phyloP scores from a whole-genome alignment of 1,139 yeast species.

The Hyphopichia fennica region DNA sequence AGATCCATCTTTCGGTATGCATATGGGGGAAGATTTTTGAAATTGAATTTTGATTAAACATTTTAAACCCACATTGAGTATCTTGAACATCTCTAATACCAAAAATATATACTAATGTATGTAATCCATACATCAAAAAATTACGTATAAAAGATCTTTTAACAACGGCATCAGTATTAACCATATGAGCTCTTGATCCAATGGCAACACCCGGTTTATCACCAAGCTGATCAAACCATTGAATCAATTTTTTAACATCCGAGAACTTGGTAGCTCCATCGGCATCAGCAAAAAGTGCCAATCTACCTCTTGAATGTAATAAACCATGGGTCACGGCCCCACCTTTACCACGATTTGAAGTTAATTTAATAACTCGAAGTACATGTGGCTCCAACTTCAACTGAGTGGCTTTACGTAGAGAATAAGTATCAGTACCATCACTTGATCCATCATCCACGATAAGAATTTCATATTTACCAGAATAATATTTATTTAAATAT shows the following conservation, averaged over 20 bases:
- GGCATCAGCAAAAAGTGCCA: constrained; percentile 89
- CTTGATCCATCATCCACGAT: constrained; percentile 90
- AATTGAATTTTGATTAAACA: constrained; percentile 74
- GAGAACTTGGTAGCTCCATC: constrained; percentile 91
- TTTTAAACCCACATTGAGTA: constrained; percentile 96
- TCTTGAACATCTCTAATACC: constrained; percentile 87
- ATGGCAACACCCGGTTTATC: constrained; percentile 65
- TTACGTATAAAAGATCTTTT: constrained; percentile 86
- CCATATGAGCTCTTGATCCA: constrained; percentile 97
- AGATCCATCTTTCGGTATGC: constrained; percentile 98
- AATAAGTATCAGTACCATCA: constrained; percentile 77
- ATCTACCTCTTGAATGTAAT: constrained; percentile 70
- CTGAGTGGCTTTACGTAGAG: constrained; percentile 61
- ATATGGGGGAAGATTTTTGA: constrained; percentile 74
- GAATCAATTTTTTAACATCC: constrained; percentile 60
- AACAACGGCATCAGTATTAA: constrained; percentile 92
- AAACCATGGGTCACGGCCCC: constrained; percentile 98
- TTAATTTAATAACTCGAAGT: constrained; percentile 67
- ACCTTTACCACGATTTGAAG: constrained; percentile 87
- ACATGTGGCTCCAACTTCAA: constrained; percentile 55
- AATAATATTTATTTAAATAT: constrained; percentile 42
- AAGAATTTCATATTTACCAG: constrained; percentile 64
- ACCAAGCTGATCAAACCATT: constrained; percentile 28
- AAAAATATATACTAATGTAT: constrained; percentile 78
- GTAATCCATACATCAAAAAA: constrained; percentile 90